phyloP scores from a whole-genome alignment of 495 filamentous ascomycete species.

The Aspergillus hancockii region DNA sequence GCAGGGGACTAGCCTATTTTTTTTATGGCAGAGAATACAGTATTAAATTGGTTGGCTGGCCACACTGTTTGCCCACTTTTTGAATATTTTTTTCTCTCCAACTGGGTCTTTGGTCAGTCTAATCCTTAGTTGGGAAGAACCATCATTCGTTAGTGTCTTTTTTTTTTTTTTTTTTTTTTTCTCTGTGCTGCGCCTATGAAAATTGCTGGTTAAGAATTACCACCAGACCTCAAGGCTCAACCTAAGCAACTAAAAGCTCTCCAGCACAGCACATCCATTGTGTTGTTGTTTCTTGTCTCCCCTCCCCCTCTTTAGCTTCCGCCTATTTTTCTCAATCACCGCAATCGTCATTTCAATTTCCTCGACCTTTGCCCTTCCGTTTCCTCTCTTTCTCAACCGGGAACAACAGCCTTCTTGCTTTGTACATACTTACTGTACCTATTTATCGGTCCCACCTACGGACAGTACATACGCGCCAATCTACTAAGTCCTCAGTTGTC shows the following conservation, averaged over 20 bases:
- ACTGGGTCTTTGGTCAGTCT: not conserved
- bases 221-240: not conserved
- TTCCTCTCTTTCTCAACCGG: not conserved
- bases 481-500: not conserved
- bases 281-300: not conserved
- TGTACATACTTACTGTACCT: slow-evolving; percentile 5
- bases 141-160: not conserved
- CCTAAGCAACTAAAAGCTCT: not conserved
- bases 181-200: not conserved
- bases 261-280: not conserved
- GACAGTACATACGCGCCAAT: slow-evolving; percentile 7
- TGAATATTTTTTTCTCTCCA: not conserved
- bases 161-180: slow-evolving; percentile 2
- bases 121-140: not conserved
- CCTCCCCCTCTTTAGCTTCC: slow-evolving; percentile 2
- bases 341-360: not conserved
- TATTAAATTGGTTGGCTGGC: not conserved
- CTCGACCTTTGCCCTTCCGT: not conserved
- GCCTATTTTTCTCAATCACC: not conserved
- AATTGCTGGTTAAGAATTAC: slow-evolving; percentile 3
- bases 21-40: not conserved
- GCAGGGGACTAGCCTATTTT: not conserved
- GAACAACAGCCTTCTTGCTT: not conserved
- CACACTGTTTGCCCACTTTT: not conserved
- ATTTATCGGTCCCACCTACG: slow-evolving; percentile 4